These are phyloP conservation scores for Setaria italica DNA, from an alignment of 202 grass and related monocot species.

Conservation along the genomic window DNA sequence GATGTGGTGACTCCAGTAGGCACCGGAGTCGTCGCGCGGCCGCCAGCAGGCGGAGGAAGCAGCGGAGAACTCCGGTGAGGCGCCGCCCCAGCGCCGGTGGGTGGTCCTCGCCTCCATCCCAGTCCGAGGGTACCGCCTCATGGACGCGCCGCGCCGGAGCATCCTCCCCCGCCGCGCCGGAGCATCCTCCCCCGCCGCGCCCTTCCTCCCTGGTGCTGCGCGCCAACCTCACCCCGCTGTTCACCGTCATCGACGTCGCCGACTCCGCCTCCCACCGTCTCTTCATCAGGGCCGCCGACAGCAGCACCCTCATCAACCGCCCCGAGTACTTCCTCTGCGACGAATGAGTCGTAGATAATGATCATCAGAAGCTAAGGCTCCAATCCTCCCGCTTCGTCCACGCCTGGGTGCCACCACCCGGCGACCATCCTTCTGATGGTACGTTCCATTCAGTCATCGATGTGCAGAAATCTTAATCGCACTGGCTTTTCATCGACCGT, in stretches of 20 bases:
- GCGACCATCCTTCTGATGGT: too few species aligned
- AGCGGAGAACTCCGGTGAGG: too few species aligned
- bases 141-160: background rate
- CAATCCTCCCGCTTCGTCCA: constrained; percentile 16
- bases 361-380: background rate
- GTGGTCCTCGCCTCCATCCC: background rate
- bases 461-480: too few species aligned
- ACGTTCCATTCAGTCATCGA: too few species aligned
- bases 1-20: too few species aligned
- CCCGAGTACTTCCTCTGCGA: constrained; percentile 20
- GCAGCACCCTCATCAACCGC: too few species aligned
- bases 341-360: background rate
- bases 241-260: constrained; percentile 7
- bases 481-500: too few species aligned
- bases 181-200: background rate
- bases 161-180: background rate
- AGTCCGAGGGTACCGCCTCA: too few species aligned
- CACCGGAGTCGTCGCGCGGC: background rate
- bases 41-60: background rate
- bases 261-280: constrained; percentile 15
- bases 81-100: background rate
- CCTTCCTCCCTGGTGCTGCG: background rate
- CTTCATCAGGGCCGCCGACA: constrained; percentile 14
- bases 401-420: constrained; percentile 1
- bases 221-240: background rate